phyloP scores from a whole-genome alignment of 2,329 filamentous ascomycete species.

The Knufia fluminis region DNA sequence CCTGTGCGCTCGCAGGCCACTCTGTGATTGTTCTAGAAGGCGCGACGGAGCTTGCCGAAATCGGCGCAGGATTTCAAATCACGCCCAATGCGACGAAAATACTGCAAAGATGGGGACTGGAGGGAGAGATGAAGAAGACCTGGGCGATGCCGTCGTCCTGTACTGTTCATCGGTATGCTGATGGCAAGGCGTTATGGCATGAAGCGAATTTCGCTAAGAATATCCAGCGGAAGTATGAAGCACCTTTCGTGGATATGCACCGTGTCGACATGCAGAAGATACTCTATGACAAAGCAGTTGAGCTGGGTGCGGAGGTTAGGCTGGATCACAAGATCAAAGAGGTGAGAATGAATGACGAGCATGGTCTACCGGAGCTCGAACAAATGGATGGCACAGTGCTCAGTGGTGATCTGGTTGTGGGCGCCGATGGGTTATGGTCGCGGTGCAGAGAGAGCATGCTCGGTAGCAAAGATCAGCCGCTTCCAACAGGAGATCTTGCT shows the following conservation, averaged over 20 bases:
- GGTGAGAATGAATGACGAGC: constrained; percentile 27
- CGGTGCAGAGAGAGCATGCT: constrained; percentile 38
- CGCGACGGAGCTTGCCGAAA: constrained; percentile 19
- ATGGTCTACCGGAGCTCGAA: constrained; percentile 17
- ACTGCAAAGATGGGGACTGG: constrained; percentile 15
- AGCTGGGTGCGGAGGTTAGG: constrained; percentile 32
- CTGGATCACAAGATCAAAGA: constrained; percentile 23
- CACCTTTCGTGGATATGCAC: constrained; percentile 33
- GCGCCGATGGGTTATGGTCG: constrained; percentile 42
- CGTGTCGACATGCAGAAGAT: constrained; percentile 41
- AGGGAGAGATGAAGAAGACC: neutral
- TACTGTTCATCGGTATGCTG: constrained; percentile 8
- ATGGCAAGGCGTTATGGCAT: constrained; percentile 12
- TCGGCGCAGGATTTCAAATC: constrained; percentile 23
- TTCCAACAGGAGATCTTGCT: constrained; percentile 47
- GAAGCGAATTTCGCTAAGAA: constrained; percentile 24
- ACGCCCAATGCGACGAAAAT: constrained; percentile 22
- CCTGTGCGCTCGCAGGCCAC: constrained; percentile 22
- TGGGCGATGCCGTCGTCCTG: constrained; percentile 7
- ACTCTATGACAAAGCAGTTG: constrained; percentile 32
- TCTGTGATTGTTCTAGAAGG: constrained; percentile 24
- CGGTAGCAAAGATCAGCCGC: constrained; percentile 36
- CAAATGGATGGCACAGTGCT: neutral
- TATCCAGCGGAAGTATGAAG: constrained; percentile 31
- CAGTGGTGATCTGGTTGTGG: constrained; percentile 36